These are phyloP conservation scores for Elsinoe necatrix DNA, from an alignment of 2,329 filamentous ascomycete species.

Conservation along the genomic window DNA sequence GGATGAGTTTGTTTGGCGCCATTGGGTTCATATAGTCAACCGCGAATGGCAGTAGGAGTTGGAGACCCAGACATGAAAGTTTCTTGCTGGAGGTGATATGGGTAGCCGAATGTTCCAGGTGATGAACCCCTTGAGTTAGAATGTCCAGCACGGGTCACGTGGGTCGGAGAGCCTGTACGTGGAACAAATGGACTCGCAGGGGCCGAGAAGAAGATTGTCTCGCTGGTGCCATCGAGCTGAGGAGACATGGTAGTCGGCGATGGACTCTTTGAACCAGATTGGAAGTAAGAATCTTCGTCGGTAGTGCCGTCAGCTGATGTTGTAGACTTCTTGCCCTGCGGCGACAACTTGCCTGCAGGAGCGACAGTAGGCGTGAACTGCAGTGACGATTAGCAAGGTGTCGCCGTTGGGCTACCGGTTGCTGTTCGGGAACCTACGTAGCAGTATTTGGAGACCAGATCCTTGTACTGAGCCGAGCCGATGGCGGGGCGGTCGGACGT, in stretches of 20 bases:
- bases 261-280: conserved; percentile 18
- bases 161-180: conserved; percentile 28
- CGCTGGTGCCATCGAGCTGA: conserved; percentile 24
- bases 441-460: conserved; percentile 98
- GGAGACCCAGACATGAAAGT: conserved; percentile 29
- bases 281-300: conserved; percentile 6
- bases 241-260: conserved; percentile 19
- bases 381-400: conserved; percentile 32
- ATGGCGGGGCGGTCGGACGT: conserved; percentile 59
- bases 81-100: conserved; percentile 28
- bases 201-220: conserved; percentile 20
- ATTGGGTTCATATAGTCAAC: conserved; percentile 21
- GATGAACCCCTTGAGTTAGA: conserved; percentile 24
- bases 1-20: not conserved
- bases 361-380: conserved; percentile 19
- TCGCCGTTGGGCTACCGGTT: conserved; percentile 25
- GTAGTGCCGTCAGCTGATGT: not conserved
- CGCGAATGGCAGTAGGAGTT: conserved; percentile 30
- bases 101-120: conserved; percentile 30
- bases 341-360: conserved; percentile 18
- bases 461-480: conserved; percentile 84
- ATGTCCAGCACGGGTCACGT: conserved; percentile 22
- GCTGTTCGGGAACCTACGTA: conserved; percentile 72
- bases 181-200: conserved; percentile 24
- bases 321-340: conserved; percentile 17